phyloP scores from a whole-genome alignment of 345 rosid species.

The Eucalyptus polybractea region DNA sequence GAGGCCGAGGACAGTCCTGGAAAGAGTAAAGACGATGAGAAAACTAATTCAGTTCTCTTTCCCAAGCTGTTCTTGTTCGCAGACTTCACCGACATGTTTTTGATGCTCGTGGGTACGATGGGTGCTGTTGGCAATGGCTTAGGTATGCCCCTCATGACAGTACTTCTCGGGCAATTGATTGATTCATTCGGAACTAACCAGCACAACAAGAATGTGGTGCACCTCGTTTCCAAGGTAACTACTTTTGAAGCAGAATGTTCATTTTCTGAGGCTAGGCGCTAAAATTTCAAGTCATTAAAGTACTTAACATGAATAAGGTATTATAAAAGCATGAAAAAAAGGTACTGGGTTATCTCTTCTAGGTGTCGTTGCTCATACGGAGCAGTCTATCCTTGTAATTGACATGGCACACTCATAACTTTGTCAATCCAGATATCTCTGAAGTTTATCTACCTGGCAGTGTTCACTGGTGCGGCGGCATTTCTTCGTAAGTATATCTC shows the following conservation, averaged over 20 bases:
- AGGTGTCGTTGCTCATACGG: not conserved
- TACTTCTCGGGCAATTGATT: conserved; percentile 54
- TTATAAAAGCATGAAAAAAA: not conserved
- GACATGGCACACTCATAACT: not conserved
- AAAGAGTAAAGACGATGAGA: conserved; percentile 33
- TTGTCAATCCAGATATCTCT: conserved; percentile 36
- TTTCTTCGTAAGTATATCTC: conserved; percentile 53
- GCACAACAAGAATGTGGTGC: conserved; percentile 9
- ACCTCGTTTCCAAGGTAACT: conserved; percentile 45
- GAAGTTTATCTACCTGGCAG: conserved; percentile 66
- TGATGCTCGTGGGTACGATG: conserved; percentile 62
- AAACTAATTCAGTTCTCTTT: conserved; percentile 47
- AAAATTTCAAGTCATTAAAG: not conserved
- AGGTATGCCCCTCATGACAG: conserved; percentile 63
- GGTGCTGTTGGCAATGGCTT: conserved; percentile 70
- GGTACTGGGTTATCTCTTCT: not conserved
- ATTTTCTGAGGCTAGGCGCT: not conserved
- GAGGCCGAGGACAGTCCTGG: conserved; percentile 4
- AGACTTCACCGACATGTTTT: conserved; percentile 36
- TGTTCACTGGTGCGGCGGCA: conserved; percentile 49
- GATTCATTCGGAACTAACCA: conserved; percentile 65
- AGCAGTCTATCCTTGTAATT: not conserved
- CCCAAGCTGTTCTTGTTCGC: conserved; percentile 71
- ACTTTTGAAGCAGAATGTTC: not conserved
- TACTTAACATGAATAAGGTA: not conserved